These are phyloP conservation scores for Podaxis mareebaensis DNA, from an alignment of 768 basidiomycete species.

Conservation along the genomic window DNA sequence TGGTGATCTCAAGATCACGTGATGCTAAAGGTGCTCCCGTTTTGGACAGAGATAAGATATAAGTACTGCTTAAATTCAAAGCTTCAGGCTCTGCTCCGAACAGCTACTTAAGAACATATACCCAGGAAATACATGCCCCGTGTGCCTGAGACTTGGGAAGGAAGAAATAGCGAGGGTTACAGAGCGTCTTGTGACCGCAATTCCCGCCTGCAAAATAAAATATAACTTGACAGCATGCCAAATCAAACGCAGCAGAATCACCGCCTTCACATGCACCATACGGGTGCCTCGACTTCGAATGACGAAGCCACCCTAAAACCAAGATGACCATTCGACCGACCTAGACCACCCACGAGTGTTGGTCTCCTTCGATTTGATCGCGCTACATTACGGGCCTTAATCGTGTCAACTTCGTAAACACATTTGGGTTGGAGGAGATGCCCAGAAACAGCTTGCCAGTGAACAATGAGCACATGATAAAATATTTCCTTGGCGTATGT, in stretches of 20 bases:
- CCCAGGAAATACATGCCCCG: too few relatives aligned
- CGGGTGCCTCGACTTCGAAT: not conserved
- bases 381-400: not conserved
- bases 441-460: not conserved
- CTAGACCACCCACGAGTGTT: not conserved
- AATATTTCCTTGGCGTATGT: not conserved
- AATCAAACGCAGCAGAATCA: not conserved
- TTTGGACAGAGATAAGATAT: not conserved
- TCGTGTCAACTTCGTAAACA: not conserved
- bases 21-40: not conserved
- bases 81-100: too few relatives aligned
- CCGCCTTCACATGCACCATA: not conserved
- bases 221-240: not conserved
- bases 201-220: not conserved
- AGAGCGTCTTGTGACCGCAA: not conserved
- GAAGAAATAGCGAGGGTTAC: too few relatives aligned
- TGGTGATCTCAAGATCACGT: not conserved
- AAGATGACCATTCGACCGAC: not conserved
- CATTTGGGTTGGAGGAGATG: not conserved
- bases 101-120: too few relatives aligned
- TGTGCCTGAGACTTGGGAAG: too few relatives aligned
- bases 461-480: not conserved
- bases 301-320: not conserved
- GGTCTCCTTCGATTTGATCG: not conserved
- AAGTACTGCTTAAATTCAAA: too few relatives aligned